Base-by-base conservation (phyloP, 1,284 basidiomycete species). In the Dichomitus squalens region DNA sequence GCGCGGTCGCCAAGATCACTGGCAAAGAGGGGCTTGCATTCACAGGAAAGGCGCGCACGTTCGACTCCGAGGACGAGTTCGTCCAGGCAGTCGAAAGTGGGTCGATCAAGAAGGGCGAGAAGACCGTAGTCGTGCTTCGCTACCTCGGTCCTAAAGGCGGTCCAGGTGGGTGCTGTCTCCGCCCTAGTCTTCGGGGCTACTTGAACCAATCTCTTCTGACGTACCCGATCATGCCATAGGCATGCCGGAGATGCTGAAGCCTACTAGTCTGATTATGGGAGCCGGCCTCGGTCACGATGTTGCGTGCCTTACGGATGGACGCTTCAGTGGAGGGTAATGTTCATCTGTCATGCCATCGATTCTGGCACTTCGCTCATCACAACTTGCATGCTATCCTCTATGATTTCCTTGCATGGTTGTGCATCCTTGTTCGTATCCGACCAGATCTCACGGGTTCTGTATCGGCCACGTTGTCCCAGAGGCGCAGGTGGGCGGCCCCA, bases 191-290 rank as follows among this genome's bases (percentile, higher is more conserved):
- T 18, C 23, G 11, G n/a, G n/a, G 43, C 27, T 18, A 8, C 43
- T 16, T 33, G 18, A 33, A 20, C 29, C 31, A n/a, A 40, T 18
- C 52, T 29, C 20, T 44, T 9, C 11, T 36, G 38, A 33, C n/a
- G 41, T 11, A 11, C 29, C 6, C 29, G 21, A 49, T 38, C 43
- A 29, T 16, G 11, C 16, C 48, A n/a, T 58, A 85, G 92, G 94
- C 52, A 96, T 96, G 93, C 94, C 92, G 44, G 93, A 96, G 77
- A 96, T 96, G 94, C 81, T 96, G 53, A 95, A 95, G 70, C 92
- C 92, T 14, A 95, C 92, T 25, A 90, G 90, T 74, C 72, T 93
- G 63, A 90, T 95, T 72, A 95, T 95, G 90, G 95, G 95, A 49
- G 93, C 94, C 3, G 95, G 95, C n/a, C 80, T 96, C 7, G 94